Evolutionary conservation across 257 asterid species (phyloP).

Genomic region (Solanum corneliomulleri): DNA sequence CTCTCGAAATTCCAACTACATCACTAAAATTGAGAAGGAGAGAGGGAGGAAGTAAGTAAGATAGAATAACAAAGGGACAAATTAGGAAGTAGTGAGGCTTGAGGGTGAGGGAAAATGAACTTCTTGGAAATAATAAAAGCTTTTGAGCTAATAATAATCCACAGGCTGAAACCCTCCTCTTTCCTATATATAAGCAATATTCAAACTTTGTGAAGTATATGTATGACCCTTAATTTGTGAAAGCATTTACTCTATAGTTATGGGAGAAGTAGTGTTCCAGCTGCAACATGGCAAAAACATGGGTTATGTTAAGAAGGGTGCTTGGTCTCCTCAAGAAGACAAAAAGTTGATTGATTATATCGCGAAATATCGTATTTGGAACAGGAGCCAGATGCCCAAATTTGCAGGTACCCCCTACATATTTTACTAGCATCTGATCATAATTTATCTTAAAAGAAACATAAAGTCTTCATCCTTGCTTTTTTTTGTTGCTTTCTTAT

Average conservation of each 20-base stretch:
- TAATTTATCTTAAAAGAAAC: background rate
- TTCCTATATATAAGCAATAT: background rate
- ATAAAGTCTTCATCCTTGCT: background rate
- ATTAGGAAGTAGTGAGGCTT: background rate
- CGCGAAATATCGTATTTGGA: background rate
- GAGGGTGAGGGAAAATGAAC: background rate
- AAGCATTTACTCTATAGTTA: background rate
- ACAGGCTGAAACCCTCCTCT: background rate
- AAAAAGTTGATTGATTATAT: background rate
- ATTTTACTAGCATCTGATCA: background rate
- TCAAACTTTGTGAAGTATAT: background rate
- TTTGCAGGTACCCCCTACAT: background rate
- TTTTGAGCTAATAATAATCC: background rate
- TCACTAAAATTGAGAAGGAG: background rate
- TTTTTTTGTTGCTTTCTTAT: background rate
- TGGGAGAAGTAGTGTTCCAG: background rate
- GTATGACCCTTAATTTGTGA: background rate
- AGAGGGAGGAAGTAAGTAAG: background rate
- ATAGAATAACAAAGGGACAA: background rate
- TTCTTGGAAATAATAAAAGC: background rate
- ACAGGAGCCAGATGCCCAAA: background rate
- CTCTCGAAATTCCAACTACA: background rate
- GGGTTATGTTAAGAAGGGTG: background rate
- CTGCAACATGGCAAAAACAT: background rate
- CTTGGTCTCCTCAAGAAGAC: slow-evolving; percentile 3